Percentiles rank a stretch among this genome's conserved stretches.
Evolutionary conservation across 2,329 filamentous ascomycete species (phyloP).

Genomic region (Davidsoniella australis): DNA sequence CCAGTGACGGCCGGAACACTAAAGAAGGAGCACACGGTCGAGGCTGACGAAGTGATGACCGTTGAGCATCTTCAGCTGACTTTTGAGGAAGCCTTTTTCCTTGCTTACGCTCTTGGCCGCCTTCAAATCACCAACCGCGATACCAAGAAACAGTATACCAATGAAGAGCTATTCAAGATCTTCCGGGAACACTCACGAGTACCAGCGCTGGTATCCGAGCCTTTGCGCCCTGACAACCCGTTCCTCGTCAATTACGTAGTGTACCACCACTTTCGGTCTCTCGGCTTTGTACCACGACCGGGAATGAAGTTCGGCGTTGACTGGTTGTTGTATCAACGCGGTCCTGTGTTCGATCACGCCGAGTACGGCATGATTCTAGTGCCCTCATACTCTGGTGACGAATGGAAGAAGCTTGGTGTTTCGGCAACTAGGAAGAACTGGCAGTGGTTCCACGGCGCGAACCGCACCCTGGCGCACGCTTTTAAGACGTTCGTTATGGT

Average conservation of each 20-base stretch:
- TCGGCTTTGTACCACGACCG: conserved; percentile 85
- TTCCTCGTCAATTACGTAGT: conserved; percentile 79
- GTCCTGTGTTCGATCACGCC: conserved; percentile 86
- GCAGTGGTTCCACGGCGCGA: conserved; percentile 78
- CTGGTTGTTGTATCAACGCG: conserved; percentile 83
- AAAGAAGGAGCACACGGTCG: conserved; percentile 5
- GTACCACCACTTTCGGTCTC: conserved; percentile 89
- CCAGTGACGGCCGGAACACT: conserved; percentile 12
- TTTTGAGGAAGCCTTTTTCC: conserved; percentile 80
- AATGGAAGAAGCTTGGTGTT: conserved; percentile 48
- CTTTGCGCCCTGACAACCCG: conserved; percentile 54
- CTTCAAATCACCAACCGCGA: conserved; percentile 42
- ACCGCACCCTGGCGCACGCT: conserved; percentile 77
- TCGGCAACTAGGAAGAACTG: conserved; percentile 38
- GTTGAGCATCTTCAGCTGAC: conserved; percentile 84
- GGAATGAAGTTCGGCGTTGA: conserved; percentile 93
- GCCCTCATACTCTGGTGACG: conserved; percentile 59
- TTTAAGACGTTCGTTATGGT: conserved; percentile 77
- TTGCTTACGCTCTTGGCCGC: conserved; percentile 63
- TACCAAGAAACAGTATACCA: conserved; percentile 29
- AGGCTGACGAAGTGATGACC: conserved; percentile 22
- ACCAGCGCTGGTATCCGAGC: conserved; percentile 27
- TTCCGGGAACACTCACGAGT: conserved; percentile 57
- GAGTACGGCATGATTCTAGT: conserved; percentile 79
- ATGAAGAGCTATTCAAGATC: conserved; percentile 42